phyloP scores from a whole-genome alignment of 352 stramenopile genomes.

The Phytophthora pseudosyringae region DNA sequence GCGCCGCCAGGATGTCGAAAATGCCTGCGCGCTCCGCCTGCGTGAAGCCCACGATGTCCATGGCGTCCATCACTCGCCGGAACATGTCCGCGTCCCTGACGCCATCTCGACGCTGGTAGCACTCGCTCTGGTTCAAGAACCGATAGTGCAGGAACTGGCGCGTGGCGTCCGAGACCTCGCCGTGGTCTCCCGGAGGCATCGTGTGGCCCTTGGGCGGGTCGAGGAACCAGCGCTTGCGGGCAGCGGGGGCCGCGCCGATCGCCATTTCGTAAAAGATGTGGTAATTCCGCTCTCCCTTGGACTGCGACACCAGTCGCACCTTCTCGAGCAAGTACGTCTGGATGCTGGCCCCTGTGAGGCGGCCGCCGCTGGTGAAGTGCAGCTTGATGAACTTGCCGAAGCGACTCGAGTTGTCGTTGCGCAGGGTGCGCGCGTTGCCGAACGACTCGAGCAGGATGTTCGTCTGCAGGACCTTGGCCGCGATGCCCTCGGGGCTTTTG shows the following conservation, averaged over 20 bases:
- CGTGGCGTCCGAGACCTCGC: constrained; percentile 48
- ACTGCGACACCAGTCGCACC: constrained; percentile 87
- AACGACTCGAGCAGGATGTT: constrained; percentile 92
- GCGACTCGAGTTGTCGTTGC: constrained; percentile 92
- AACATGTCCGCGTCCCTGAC: constrained; percentile 84
- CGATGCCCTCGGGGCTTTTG: constrained; percentile 61
- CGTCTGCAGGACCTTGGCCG: constrained; percentile 91
- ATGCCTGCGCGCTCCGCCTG: constrained; percentile 74
- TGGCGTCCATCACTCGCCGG: constrained; percentile 76
- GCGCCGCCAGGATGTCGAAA: constrained; percentile 81
- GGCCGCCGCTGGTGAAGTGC: constrained; percentile 78
- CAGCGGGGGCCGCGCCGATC: constrained; percentile 55
- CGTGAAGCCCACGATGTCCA: constrained; percentile 88
- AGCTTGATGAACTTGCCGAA: constrained; percentile 95
- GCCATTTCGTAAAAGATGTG: constrained; percentile 91
- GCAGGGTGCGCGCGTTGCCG: constrained; percentile 86
- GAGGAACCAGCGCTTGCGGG: constrained; percentile 65
- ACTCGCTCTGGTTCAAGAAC: constrained; percentile 89
- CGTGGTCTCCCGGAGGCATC: constrained; percentile 51
- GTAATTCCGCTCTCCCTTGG: constrained; percentile 84
- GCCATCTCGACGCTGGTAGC: constrained; percentile 78
- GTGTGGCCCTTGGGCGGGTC: constrained; percentile 52
- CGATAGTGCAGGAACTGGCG: constrained; percentile 77
- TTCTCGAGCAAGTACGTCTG: constrained; percentile 97
- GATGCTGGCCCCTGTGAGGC: constrained; percentile 86